Evolutionary conservation across 768 basidiomycete genomes (phyloP), one percentile per base, ranked within the genome.

Genomic region (Gelatoporia subvermispora): DNA sequence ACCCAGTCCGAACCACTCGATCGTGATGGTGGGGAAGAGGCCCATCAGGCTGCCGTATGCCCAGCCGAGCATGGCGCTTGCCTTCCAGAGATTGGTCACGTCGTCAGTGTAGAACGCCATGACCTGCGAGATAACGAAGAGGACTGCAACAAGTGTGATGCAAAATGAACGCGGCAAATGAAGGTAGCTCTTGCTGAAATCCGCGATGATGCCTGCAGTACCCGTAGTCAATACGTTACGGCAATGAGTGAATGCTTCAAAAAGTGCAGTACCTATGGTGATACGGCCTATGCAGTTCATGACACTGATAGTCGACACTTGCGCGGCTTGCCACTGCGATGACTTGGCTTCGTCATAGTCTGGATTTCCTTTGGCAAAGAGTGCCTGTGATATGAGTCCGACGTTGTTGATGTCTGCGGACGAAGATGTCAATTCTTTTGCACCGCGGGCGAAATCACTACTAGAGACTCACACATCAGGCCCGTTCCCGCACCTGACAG

Each of bases 1-100:
- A 88, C 88, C 71, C 59, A 94, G 72, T 7, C 92, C 92, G 56
- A 93, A 94, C 89, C 88, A 93, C 56, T 94, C 93, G 21, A 93
- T 74, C 44, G 79, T 74, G 24, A 94, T 73, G n/a, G 84, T 81
- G 0, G 89, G 88, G 59, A 78, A 74, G 37, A 87, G 68, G 2
- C 85, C 86, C 61, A 89, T 92, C 46, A 81, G 60, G 42, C 79
- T 75, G 3, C 91, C 91, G 56, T 93, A 86, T 0, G 83, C 81
- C 4, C 85, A 62, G 0, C 87, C 88, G 0, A 89, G 65, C 11
- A 73, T 49, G 3, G 64, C 67, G 21, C 72, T 69, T 41, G 80
- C 77, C 10, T 78, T 71, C 88, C 91, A 94, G 2, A 95, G 72
- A 40, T 75, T 59, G 17, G 70, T 60, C 20, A 91, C 77, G 13